A percentile compares a stretch with the other conserved stretches of the same genome.
These are phyloP conservation scores for Trichoderma breve DNA, from an alignment of 2,329 filamentous ascomycete species.

Conservation along the genomic window DNA sequence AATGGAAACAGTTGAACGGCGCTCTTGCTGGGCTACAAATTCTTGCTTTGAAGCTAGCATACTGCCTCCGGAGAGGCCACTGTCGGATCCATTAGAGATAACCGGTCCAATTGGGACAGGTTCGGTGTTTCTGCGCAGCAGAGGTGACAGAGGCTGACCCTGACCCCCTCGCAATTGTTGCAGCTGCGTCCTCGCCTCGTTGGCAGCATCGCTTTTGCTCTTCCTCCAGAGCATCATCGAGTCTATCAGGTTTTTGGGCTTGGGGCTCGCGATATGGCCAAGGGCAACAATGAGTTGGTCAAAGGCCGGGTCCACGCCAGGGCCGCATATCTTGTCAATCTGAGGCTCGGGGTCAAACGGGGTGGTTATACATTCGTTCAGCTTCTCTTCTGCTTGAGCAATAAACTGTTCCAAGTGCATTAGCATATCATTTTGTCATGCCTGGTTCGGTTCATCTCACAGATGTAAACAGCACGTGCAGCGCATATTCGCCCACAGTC, in stretches of 20 bases:
- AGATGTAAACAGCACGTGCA: constrained; percentile 94
- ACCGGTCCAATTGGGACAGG: constrained; percentile 51
- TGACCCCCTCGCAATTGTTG: constrained; percentile 49
- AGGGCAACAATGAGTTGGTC: constrained; percentile 92
- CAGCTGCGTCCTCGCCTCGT: constrained; percentile 60
- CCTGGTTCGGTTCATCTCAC: constrained; percentile 44
- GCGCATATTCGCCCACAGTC: constrained; percentile 95
- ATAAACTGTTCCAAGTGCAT: constrained; percentile 65
- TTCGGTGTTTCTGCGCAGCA: constrained; percentile 73
- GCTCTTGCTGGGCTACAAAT: constrained; percentile 75
- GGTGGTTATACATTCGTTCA: constrained; percentile 80
- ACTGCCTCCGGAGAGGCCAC: constrained; percentile 35
- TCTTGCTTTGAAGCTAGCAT: constrained; percentile 60
- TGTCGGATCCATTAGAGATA: constrained; percentile 28
- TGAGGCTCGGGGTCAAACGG: constrained; percentile 77
- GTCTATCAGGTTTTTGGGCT: constrained; percentile 93
- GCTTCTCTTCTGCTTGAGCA: constrained; percentile 92
- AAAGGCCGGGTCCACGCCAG: constrained; percentile 81
- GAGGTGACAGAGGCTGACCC: constrained; percentile 43
- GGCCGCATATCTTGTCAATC: constrained; percentile 87
- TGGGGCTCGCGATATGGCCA: constrained; percentile 89
- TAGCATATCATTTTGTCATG: background rate
- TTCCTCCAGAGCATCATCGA: constrained; percentile 98
- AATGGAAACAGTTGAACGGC: constrained; percentile 89
- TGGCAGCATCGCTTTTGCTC: constrained; percentile 86